Conservation (phyloP, 2,329 filamentous ascomycete genomes). For the Teratosphaeria pseudoeucalypti region DNA sequence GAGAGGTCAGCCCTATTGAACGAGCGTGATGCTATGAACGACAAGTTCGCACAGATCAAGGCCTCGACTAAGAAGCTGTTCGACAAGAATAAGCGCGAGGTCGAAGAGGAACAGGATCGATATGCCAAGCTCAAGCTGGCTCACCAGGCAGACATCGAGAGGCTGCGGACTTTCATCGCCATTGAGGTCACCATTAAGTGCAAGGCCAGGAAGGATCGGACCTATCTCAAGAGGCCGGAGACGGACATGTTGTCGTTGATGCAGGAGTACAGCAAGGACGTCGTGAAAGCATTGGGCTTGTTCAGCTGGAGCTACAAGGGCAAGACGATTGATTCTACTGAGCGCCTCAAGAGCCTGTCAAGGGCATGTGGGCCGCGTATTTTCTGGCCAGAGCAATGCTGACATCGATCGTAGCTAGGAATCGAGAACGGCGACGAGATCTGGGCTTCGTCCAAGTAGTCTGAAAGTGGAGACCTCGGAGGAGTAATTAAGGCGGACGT, state of each 20-base stretch:
- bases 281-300: not conserved
- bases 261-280: not conserved
- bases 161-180: not conserved
- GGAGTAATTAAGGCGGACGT: too few relatives aligned
- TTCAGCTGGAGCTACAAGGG: not conserved
- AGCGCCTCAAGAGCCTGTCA: not conserved
- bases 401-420: not conserved
- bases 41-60: not conserved
- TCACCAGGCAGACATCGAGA: not conserved
- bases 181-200: not conserved
- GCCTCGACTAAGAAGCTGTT: not conserved
- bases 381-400: not conserved
- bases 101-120: not conserved
- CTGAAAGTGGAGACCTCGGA: too few relatives aligned
- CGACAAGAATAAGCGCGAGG: not conserved
- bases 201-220: constrained; percentile 1
- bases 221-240: not conserved
- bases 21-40: not conserved
- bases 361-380: not conserved
- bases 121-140: not conserved
- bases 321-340: not conserved
- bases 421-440: constrained; percentile 1
- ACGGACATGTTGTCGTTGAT: not conserved
- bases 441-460: not conserved
- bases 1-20: too few relatives aligned